phyloP scores from a whole-genome alignment of 2,329 filamentous ascomycete species.

The Zopfia rhizophila region DNA sequence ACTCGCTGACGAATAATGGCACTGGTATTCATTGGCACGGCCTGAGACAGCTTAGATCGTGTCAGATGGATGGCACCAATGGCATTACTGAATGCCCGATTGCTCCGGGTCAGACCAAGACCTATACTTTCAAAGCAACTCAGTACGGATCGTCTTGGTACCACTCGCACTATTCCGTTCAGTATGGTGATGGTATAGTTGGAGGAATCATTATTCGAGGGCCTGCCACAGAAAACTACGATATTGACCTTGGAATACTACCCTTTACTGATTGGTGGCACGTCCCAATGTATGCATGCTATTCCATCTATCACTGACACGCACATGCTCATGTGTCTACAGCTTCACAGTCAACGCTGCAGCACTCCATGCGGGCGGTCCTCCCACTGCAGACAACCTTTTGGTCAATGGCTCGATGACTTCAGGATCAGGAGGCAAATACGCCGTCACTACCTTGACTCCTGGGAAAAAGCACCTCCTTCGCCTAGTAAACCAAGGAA shows the following conservation, averaged over 20 bases:
- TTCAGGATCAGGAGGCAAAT: slow-evolving; percentile 40
- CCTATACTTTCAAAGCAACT: slow-evolving; percentile 48
- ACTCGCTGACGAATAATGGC: slow-evolving; percentile 54
- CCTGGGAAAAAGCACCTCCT: slow-evolving; percentile 57
- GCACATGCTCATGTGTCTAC: slow-evolving; percentile 9
- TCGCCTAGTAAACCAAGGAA: slow-evolving; percentile 55
- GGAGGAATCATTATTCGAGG: slow-evolving; percentile 54
- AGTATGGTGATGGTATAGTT: slow-evolving; percentile 49
- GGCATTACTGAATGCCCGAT: slow-evolving; percentile 74
- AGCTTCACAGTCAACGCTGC: slow-evolving; percentile 44
- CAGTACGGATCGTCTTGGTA: slow-evolving; percentile 51
- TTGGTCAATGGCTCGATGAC: slow-evolving; percentile 67
- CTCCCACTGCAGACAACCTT: slow-evolving; percentile 59
- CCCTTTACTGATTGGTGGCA: slow-evolving; percentile 54
- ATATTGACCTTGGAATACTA: slow-evolving; percentile 51
- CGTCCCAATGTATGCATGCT: slow-evolving; percentile 32
- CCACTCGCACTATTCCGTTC: slow-evolving; percentile 42
- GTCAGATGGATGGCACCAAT: slow-evolving; percentile 58
- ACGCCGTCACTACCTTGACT: slow-evolving; percentile 45
- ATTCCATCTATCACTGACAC: background rate
- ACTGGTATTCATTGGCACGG: slow-evolving; percentile 66
- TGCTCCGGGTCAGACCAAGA: slow-evolving; percentile 61
- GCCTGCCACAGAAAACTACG: slow-evolving; percentile 50
- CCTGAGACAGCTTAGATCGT: slow-evolving; percentile 54
- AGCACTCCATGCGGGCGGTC: slow-evolving; percentile 49